A percentile compares a stretch with the other conserved stretches of the same genome.
phyloP scores from a whole-genome alignment of 2,329 filamentous ascomycete species.

The Ceratocystis diversiconidia region DNA sequence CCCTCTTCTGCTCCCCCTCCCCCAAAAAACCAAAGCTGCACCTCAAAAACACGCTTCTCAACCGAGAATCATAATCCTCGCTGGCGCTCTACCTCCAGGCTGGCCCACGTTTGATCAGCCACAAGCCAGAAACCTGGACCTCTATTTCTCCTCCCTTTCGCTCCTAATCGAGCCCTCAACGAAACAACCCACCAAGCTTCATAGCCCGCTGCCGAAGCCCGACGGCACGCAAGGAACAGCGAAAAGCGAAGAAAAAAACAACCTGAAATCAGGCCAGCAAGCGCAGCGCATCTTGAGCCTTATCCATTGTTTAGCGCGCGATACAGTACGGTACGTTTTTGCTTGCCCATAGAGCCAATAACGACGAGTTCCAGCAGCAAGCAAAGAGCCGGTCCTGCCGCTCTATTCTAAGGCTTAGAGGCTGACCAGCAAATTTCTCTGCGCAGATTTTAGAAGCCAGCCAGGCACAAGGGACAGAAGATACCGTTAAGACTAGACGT shows the following conservation, averaged over 20 bases:
- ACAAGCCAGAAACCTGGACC: neutral
- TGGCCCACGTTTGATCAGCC: neutral
- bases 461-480: neutral
- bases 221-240: neutral
- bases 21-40: neutral
- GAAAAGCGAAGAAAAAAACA: neutral
- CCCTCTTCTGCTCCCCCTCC: neutral
- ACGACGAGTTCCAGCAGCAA: neutral
- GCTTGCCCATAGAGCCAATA: neutral
- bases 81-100: neutral
- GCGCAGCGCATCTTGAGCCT: neutral
- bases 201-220: neutral
- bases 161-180: neutral
- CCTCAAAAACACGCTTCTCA: neutral
- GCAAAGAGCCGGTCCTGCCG: neutral
- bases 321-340: conserved; percentile 2
- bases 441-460: conserved; percentile 1
- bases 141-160: neutral
- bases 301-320: neutral
- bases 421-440: conserved; percentile 6
- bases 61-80: neutral
- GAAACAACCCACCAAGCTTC: neutral
- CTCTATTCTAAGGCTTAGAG: neutral
- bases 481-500: neutral
- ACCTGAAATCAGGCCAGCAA: neutral